Conservation (phyloP, 1,284 basidiomycete genomes). For the Pulveroboletus sp. region DNA sequence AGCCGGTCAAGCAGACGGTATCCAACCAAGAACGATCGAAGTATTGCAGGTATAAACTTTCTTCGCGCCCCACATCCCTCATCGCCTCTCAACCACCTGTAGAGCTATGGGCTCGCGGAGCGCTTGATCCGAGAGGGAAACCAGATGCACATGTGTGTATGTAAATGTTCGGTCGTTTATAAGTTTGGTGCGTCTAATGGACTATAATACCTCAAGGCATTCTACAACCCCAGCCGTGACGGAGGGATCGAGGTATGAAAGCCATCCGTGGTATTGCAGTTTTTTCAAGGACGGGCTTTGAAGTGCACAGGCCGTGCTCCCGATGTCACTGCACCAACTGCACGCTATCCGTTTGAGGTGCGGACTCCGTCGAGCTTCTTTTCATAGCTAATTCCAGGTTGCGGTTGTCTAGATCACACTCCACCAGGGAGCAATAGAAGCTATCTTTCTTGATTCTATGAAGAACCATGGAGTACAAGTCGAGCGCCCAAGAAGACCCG, state of each 20-base stretch:
- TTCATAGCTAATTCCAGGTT: background rate
- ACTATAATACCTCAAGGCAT: constrained; percentile 48
- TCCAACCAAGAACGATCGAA: constrained; percentile 76
- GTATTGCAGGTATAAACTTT: constrained; percentile 58
- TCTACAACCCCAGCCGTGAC: constrained; percentile 62
- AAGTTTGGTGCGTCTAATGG: background rate
- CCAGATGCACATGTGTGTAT: constrained; percentile 64
- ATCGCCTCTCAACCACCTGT: background rate
- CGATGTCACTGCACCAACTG: constrained; percentile 49
- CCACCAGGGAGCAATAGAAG: constrained; percentile 75
- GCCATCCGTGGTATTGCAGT: background rate
- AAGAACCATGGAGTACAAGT: constrained; percentile 51
- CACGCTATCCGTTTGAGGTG: constrained; percentile 8
- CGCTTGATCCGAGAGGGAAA: constrained; percentile 62
- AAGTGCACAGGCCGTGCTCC: constrained; percentile 62
- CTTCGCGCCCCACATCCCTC: background rate
- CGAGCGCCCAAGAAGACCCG: constrained; percentile 57
- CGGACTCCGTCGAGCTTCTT: background rate
- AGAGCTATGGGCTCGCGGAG: constrained; percentile 75
- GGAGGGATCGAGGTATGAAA: constrained; percentile 60
- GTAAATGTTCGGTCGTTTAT: constrained; percentile 18
- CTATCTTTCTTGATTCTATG: constrained; percentile 69
- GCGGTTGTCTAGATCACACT: constrained; percentile 46
- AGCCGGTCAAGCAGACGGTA: constrained; percentile 76
- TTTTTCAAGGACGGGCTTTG: background rate